These are phyloP conservation scores for Taphrina deformans DNA, from an alignment of 1,139 yeast genomes.

Conservation along the genomic window DNA sequence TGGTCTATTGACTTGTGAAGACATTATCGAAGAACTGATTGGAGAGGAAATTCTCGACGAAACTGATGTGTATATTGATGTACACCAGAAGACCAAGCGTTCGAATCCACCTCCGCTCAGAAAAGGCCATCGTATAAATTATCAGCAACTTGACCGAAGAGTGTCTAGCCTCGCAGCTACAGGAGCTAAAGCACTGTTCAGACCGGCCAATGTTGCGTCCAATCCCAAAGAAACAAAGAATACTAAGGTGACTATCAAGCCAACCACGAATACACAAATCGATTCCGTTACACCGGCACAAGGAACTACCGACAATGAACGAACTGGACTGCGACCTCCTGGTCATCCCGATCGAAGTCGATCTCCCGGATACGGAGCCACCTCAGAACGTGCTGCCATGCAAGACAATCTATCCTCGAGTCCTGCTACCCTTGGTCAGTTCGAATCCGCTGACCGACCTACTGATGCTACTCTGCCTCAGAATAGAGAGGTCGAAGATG, in stretches of 20 bases:
- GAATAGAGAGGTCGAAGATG: not conserved
- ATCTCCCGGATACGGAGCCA: slow-evolving; percentile 20
- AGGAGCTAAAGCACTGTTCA: slow-evolving; percentile 19
- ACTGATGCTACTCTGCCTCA: slow-evolving; percentile 4
- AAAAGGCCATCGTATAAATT: slow-evolving; percentile 31
- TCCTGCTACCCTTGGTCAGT: not conserved
- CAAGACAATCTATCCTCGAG: slow-evolving; percentile 24
- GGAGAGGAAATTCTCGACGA: slow-evolving; percentile 98
- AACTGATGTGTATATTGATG: slow-evolving; percentile 90
- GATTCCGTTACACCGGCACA: not conserved
- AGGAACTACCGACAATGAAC: not conserved
- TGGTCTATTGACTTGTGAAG: slow-evolving; percentile 92
- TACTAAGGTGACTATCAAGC: slow-evolving; percentile 28
- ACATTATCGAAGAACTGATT: slow-evolving; percentile 93
- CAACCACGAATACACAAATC: slow-evolving; percentile 5
- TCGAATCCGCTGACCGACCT: not conserved
- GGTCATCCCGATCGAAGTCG: slow-evolving; percentile 20
- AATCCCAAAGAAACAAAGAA: slow-evolving; percentile 29
- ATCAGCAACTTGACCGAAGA: slow-evolving; percentile 21
- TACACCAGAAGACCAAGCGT: slow-evolving; percentile 42
- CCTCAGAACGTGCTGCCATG: slow-evolving; percentile 22
- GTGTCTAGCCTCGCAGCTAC: not conserved
- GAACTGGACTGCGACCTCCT: slow-evolving; percentile 26
- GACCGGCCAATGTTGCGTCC: slow-evolving; percentile 26
- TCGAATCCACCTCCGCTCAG: slow-evolving; percentile 16